Base-by-base conservation (phyloP, 148 eudicot species). In the Simmondsia chinensis region DNA sequence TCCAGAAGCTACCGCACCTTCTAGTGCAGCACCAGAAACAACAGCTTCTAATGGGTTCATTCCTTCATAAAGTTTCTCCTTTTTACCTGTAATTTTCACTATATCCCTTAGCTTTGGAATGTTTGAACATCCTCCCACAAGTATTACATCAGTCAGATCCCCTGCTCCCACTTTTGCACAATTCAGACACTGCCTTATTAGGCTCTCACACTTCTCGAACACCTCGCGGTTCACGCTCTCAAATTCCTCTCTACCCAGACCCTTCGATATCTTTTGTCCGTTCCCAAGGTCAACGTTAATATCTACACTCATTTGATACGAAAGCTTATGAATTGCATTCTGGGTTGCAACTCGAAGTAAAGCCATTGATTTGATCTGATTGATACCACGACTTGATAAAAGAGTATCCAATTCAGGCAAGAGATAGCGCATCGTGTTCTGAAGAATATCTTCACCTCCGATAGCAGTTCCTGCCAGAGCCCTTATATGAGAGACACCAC, bases 1-100 rank as follows among this genome's bases (percentile, higher is more conserved):
- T 9, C 94, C 89, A 1, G 96, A 88, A 23, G 96, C 89, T 22
- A 88, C 72, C 1, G 96, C 96, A n/a, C 96, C 96, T 70, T 88
- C 96, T 27, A 88, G 55, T 7, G 94, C 96, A 1, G 86, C 94
- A 16, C 96, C 96, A 20, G 77, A 39, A 23, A 88, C 96, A 2
- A 89, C 89, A 27, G 86, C 91, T 56, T 77, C 96, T 28, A 77
- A 38, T 4, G 79, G 83, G 54, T 83, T 56, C 25, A 88, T 77
- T 13, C 64, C 86, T 20, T 51, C 46, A 39, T 83, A 88, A 0
- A 72, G 36, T 20, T 44, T 59, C n/a, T 68, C 73, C 13, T 28
- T 72, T 27, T 57, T 64, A 34, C 86, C 83, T 6, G 67, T 59
- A 22, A 48, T 39, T 61, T 24, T 72, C 4, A 83, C 68, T 2